Evolutionary conservation across 2,329 filamentous ascomycete genomes (phyloP).

Genomic region (Sclerotinia glacialis): DNA sequence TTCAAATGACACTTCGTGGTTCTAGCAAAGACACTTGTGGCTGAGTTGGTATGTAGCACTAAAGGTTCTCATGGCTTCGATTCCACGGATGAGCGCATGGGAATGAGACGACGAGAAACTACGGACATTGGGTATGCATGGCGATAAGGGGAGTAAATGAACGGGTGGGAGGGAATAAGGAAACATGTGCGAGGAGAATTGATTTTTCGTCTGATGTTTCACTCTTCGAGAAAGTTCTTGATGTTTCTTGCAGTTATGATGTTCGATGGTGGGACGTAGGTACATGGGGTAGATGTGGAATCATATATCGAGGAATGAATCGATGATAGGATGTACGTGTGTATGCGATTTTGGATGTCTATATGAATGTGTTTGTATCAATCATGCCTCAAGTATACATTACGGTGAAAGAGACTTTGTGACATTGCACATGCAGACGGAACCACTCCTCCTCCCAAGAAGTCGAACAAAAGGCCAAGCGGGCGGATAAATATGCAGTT

Average conservation of each 20-base stretch:
- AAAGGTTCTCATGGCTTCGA: background rate
- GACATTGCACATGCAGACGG: background rate
- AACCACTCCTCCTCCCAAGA: background rate
- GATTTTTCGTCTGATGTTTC: constrained; percentile 9
- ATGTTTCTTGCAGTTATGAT: background rate
- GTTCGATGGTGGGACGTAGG: background rate
- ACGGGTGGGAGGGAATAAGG: background rate
- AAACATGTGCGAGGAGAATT: background rate
- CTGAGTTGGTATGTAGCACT: background rate
- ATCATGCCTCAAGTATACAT: background rate
- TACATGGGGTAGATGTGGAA: background rate
- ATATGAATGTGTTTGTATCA: too few species aligned
- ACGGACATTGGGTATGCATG: background rate
- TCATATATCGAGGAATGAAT: background rate
- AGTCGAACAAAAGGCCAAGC: background rate
- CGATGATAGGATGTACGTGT: background rate
- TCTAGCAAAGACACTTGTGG: background rate
- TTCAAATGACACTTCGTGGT: background rate
- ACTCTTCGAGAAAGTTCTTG: constrained; percentile 2
- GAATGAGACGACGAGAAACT: background rate
- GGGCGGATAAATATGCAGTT: constrained; percentile 1
- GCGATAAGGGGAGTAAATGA: constrained; percentile 1
- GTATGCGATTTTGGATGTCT: background rate
- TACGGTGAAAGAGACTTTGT: background rate
- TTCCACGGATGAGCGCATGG: background rate